Percentiles rank a stretch among this genome's conserved stretches.
Conservation (phyloP, 208 protist genomes). For the Leishmania mexicana region DNA sequence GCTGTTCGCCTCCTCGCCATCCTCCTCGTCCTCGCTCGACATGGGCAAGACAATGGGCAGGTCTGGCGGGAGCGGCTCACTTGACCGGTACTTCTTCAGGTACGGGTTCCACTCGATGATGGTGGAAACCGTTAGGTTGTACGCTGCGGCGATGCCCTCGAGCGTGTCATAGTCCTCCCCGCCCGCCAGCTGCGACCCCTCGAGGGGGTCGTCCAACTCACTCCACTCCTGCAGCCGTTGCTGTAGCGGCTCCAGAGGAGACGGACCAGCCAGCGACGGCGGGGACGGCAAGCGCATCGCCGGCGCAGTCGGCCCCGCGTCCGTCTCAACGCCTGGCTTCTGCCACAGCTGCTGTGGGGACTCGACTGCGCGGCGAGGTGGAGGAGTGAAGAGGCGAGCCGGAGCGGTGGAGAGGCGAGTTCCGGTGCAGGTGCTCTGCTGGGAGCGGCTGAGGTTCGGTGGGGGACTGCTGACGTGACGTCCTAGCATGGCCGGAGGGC, state of each 20-base stretch:
- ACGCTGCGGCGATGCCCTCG: slow-evolving; percentile 52
- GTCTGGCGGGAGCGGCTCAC: slow-evolving; percentile 73
- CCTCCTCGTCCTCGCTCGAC: slow-evolving; percentile 31
- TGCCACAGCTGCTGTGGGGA: neutral
- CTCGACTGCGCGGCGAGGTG: neutral
- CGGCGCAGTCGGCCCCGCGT: neutral
- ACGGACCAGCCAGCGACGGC: neutral
- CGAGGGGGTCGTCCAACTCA: neutral
- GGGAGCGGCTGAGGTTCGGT: slow-evolving; percentile 16
- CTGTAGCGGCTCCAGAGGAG: neutral
- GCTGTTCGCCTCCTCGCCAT: slow-evolving; percentile 1
- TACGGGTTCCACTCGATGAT: slow-evolving; percentile 77
- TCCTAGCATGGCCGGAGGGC: slow-evolving; percentile 26
- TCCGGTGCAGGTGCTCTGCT: neutral
- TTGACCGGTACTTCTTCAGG: slow-evolving; percentile 46
- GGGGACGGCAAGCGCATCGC: neutral
- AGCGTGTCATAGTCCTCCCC: slow-evolving; percentile 75
- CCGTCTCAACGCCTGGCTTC: neutral
- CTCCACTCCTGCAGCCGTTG: neutral
- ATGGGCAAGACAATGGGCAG: slow-evolving; percentile 70
- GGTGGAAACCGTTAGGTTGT: slow-evolving; percentile 46
- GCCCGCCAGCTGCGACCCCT: neutral
- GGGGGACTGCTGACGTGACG: slow-evolving; percentile 25
- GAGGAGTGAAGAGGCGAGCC: neutral
- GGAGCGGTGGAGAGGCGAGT: neutral